These are phyloP conservation scores for Cucurbita pepo DNA, from an alignment of 306 rosid species.

Conservation along the genomic window DNA sequence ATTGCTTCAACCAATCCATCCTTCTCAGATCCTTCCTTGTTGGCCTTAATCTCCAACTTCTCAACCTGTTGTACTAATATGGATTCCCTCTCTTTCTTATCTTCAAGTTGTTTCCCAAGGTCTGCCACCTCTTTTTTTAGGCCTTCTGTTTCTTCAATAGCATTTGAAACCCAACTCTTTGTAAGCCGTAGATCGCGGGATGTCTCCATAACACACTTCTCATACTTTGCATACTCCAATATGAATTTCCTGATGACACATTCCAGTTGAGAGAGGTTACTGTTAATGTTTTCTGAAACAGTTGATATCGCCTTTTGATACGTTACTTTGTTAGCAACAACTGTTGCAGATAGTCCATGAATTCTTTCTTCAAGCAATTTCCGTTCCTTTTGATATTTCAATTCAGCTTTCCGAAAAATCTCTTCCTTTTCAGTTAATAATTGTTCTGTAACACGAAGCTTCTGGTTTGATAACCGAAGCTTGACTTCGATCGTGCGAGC, in stretches of 20 bases:
- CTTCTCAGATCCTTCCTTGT: constrained; percentile 47
- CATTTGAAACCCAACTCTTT: constrained; percentile 34
- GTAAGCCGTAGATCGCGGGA: constrained; percentile 37
- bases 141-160: constrained; percentile 22
- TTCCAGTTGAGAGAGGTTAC: constrained; percentile 31
- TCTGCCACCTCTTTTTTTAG: constrained; percentile 25
- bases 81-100: constrained; percentile 22
- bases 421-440: constrained; percentile 68
- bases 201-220: constrained; percentile 21
- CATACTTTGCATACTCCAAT: constrained; percentile 18
- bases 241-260: constrained; percentile 25
- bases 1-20: constrained; percentile 31
- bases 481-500: constrained; percentile 57
- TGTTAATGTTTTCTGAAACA: constrained; percentile 21
- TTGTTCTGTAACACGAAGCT: constrained; percentile 93
- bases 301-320: constrained; percentile 24
- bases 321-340: constrained; percentile 43
- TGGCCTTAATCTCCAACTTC: constrained; percentile 41
- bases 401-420: constrained; percentile 36
- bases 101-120: constrained; percentile 33
- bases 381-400: constrained; percentile 45
- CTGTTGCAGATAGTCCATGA: constrained; percentile 25
- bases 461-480: constrained; percentile 95
- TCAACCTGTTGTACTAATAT: constrained; percentile 22
- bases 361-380: constrained; percentile 46